These are phyloP conservation scores for Suillus subalutaceus DNA, from an alignment of 768 basidiomycete genomes.

Conservation along the genomic window DNA sequence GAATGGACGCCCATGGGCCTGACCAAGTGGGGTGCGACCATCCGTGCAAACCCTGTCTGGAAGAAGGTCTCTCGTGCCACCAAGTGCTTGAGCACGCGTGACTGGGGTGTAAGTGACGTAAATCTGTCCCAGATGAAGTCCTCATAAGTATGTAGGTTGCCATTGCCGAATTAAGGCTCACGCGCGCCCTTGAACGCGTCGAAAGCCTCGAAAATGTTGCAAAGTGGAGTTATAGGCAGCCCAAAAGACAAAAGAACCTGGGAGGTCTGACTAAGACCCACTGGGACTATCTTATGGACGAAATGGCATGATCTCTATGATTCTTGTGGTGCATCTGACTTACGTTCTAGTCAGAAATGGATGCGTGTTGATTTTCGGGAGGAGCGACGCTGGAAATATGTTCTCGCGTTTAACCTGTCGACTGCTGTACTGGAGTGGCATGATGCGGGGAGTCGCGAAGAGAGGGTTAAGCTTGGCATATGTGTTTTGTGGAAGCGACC, in stretches of 20 bases:
- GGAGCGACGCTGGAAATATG: conserved; percentile 91
- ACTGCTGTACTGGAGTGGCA: conserved; percentile 90
- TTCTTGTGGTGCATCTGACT: conserved; percentile 7
- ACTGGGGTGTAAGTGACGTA: conserved; percentile 70
- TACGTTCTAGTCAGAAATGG: conserved; percentile 74
- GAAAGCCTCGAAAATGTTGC: conserved; percentile 79
- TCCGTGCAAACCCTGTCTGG: conserved; percentile 78
- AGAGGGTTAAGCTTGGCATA: conserved; percentile 66
- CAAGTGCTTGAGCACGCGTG: conserved; percentile 78
- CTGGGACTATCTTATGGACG: conserved; percentile 96
- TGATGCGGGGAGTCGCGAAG: conserved; percentile 62
- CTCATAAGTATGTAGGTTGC: conserved; percentile 56
- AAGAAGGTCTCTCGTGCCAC: conserved; percentile 67
- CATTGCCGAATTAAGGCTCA: conserved; percentile 73
- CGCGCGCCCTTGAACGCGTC: conserved; percentile 82
- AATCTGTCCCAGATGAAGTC: conserved; percentile 5
- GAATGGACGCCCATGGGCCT: conserved; percentile 70
- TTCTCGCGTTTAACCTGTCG: conserved; percentile 80
- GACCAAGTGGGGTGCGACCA: conserved; percentile 71
- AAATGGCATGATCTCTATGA: conserved; percentile 61
- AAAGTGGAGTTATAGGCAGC: conserved; percentile 92
- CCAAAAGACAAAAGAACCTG: conserved; percentile 88
- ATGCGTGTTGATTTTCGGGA: conserved; percentile 95
- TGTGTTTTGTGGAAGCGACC: conserved; percentile 66
- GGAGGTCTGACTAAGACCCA: conserved; percentile 79